Conservation (phyloP, 768 basidiomycete genomes). For the Pleurotus ostreatus region DNA sequence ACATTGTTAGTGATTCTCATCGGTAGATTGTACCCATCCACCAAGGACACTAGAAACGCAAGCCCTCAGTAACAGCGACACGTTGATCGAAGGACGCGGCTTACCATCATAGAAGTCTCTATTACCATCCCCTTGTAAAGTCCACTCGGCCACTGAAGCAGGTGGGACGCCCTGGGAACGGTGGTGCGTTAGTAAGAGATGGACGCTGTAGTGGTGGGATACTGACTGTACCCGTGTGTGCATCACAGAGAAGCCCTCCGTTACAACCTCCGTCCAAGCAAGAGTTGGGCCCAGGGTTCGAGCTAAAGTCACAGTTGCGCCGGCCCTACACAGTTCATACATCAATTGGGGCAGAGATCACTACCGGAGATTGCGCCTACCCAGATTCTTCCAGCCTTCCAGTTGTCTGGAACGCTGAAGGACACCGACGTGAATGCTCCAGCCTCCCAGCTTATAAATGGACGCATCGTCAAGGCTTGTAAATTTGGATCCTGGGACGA, state of each 20-base stretch:
- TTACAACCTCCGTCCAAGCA: constrained; percentile 48
- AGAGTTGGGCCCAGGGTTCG: constrained; percentile 29
- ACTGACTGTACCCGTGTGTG: constrained; percentile 10
- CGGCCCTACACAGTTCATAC: constrained; percentile 41
- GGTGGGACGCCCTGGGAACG: constrained; percentile 42
- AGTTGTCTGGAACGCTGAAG: constrained; percentile 47
- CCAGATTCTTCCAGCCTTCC: constrained; percentile 40
- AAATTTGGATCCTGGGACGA: no score
- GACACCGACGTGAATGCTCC: constrained; percentile 23
- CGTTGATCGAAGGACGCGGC: not conserved
- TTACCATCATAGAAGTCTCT: constrained; percentile 36
- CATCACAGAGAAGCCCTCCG: constrained; percentile 34
- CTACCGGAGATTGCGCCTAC: constrained; percentile 17
- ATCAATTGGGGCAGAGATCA: not conserved
- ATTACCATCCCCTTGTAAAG: constrained; percentile 21
- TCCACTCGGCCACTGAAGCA: constrained; percentile 41
- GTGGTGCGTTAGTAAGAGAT: not conserved
- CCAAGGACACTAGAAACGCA: constrained; percentile 41
- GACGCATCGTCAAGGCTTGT: no score
- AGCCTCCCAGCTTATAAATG: constrained; percentile 23
- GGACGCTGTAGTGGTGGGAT: not conserved
- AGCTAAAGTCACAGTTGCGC: constrained; percentile 43
- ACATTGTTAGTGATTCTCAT: constrained; percentile 46
- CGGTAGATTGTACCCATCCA: constrained; percentile 59
- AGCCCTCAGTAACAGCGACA: no score